These are phyloP conservation scores for Eucalyptus leucophloia DNA, from an alignment of 345 rosid genomes.

Conservation along the genomic window DNA sequence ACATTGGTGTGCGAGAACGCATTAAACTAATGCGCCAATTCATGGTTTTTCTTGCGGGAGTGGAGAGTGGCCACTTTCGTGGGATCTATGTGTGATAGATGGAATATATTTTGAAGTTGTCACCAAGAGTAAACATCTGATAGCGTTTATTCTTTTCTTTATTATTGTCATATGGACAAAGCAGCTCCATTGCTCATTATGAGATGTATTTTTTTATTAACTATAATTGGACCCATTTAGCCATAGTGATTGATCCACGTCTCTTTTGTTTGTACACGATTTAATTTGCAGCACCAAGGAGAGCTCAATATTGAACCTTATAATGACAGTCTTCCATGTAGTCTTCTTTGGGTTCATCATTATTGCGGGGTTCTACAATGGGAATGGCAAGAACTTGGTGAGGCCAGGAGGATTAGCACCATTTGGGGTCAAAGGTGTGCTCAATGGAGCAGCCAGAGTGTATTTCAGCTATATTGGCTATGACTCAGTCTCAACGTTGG, in stretches of 20 bases:
- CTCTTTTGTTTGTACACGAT: not conserved
- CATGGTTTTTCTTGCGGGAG: not conserved
- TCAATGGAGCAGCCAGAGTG: conserved; percentile 80
- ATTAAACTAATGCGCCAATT: not conserved
- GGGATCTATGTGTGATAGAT: not conserved
- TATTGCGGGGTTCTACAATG: conserved; percentile 54
- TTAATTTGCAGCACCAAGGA: conserved; percentile 72
- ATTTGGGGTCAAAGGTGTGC: conserved; percentile 59
- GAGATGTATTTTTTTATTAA: not conserved
- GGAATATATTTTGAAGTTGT: not conserved
- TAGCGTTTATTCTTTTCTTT: not conserved
- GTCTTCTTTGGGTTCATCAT: conserved; percentile 79
- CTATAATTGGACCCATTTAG: not conserved
- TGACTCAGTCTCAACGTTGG: conserved; percentile 89
- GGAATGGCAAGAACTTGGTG: conserved; percentile 44
- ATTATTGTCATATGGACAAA: not conserved
- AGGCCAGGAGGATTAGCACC: conserved; percentile 79
- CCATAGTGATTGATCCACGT: not conserved
- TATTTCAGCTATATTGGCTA: conserved; percentile 92
- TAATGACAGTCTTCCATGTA: conserved; percentile 77
- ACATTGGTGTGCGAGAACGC: not conserved
- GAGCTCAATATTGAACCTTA: conserved; percentile 68
- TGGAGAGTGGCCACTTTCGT: not conserved
- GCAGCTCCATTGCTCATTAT: not conserved
- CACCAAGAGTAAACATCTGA: not conserved